Evolutionary conservation across 2,329 filamentous ascomycete genomes (phyloP), one percentile per base, ranked within the genome.

Genomic region (Monilinia vaccinii-corymbosi): DNA sequence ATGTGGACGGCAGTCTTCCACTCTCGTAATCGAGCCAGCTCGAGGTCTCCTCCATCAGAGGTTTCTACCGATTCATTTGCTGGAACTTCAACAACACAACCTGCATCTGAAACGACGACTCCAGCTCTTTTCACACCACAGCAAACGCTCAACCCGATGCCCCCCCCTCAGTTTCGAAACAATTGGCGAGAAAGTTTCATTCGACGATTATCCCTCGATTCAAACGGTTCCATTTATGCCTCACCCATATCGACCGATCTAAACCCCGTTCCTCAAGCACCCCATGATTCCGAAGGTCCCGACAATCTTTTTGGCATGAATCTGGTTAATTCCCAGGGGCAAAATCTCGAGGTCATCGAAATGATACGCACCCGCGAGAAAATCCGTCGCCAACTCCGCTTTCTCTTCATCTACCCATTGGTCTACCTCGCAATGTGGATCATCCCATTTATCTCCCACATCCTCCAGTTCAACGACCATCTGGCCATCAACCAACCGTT

Each of bases 401-500:
- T 87, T 34, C 77, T 91, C 21, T 90, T 92, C 73, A 83, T 91
- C 51, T 93, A 93, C 70, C 89, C 89, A 0, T 70, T 86, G 21
- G 80, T 88, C 4, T 92, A 93, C 72, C 77, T 88, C 23, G 72
- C 82, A 5, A 82, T 89, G 65, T 93, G 89, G 89, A 73, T 87
- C 4, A 74, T 88, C 9, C 88, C 89, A 0, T 89, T 91, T 66
- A 74, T 85, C 2, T 77, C 78, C 2, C 86, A 91, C 70, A 77
- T 84, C 53, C 73, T 85, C 53, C 78, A 78, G 57, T 88, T 85
- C 72, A 76, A 77, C 63, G 75, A 84, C 52, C 68, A 74, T 53
- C 81, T 75, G 58, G 79, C 76, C 8, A 64, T 70, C 18, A 71
- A 80, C 51, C 80, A 80, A 1, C 78, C 87, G 0, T 85, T 82